Base-by-base conservation (phyloP, 2,329 filamentous ascomycete genomes). In the Fusarium verrucosum region DNA sequence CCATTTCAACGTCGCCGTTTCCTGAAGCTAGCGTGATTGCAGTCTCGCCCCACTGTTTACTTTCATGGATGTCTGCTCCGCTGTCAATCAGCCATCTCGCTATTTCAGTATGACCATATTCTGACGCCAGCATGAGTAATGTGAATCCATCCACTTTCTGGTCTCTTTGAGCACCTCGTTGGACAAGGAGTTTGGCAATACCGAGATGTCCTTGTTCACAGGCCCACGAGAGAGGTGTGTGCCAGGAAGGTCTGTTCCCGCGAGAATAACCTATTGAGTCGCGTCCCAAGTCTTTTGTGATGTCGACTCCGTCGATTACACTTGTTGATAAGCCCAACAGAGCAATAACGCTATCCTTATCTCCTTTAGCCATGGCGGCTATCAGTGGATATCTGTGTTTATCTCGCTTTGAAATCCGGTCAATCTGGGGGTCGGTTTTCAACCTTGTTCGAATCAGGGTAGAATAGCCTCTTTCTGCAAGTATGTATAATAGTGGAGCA, bases 61-160 rank as follows among this genome's bases (percentile, higher is more conserved):
- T 3, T 3, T 0, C 0, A 0, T 28, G 0, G 2, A 28, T 2
- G 0, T 13, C 1, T 3, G 1, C 28, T 0, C 4, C 19, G 0
- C 2, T 2, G 0, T 3, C 1, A 1, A 58, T 0, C 1, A 58
- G 11, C 7, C n/a, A 35, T 4, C 6, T 23, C 1, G 1, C 14
- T 2, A 41, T 32, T 0, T 20, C n/a, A 2, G 0, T 0, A 2
- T 35, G 11, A 0, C 50, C 41, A 2, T 17, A 17, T 1, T 16
- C 23, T 0, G 28, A 23, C 0, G 50, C 41, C 10, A n/a, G 8
- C 19, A 56, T 32, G 0, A 56, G 7, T 0, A 16, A 16, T 2
- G 40, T 22, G 9, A 11, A 2, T 1, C 7, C 5, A 4, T 1
- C 3, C 1, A 1, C 2, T 0, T 0, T 14, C 16, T 20, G 0